Percentiles rank a stretch among this genome's conserved stretches.
phyloP scores from a whole-genome alignment of 192 early-diverging fungal genomes.

The Entomortierella chlamydospora region DNA sequence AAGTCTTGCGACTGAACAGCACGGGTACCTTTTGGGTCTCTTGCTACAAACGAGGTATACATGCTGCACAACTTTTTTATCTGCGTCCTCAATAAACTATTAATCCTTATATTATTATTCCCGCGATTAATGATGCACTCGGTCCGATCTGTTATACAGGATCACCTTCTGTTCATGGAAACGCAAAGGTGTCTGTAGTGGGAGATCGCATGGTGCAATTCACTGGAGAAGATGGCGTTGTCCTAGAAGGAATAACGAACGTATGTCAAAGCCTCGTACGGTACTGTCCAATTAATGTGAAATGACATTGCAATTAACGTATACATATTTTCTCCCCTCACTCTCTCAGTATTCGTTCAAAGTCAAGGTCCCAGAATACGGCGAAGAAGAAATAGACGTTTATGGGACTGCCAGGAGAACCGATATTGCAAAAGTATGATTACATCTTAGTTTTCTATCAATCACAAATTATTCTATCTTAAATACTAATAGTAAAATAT shows the following conservation, averaged over 20 bases:
- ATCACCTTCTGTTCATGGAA: constrained; percentile 57
- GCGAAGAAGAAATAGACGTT: constrained; percentile 40
- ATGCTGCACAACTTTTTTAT: too few species aligned
- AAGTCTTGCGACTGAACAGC: constrained; percentile 44
- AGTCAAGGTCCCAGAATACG: constrained; percentile 43
- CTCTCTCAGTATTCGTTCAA: constrained; percentile 56
- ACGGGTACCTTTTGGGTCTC: constrained; percentile 64
- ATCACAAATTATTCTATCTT: too few species aligned
- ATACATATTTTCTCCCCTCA: not conserved
- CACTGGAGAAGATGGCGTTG: constrained; percentile 55
- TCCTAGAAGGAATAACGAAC: constrained; percentile 52
- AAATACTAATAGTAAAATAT: too few species aligned
- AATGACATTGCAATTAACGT: too few species aligned
- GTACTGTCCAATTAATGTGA: not conserved
- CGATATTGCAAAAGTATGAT: constrained; percentile 27
- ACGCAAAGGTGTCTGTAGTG: constrained; percentile 41
- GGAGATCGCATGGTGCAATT: constrained; percentile 41
- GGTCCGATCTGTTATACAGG: too few species aligned
- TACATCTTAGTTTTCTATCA: not conserved
- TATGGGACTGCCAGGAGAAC: constrained; percentile 51
- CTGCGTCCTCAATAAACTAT: too few species aligned
- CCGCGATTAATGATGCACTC: too few species aligned
- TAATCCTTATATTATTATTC: too few species aligned
- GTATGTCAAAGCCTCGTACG: constrained; percentile 5
- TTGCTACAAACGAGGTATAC: constrained; percentile 57